phyloP scores from a whole-genome alignment of 305 asterid genomes.

The Fraxinus xanthoxyloides region DNA sequence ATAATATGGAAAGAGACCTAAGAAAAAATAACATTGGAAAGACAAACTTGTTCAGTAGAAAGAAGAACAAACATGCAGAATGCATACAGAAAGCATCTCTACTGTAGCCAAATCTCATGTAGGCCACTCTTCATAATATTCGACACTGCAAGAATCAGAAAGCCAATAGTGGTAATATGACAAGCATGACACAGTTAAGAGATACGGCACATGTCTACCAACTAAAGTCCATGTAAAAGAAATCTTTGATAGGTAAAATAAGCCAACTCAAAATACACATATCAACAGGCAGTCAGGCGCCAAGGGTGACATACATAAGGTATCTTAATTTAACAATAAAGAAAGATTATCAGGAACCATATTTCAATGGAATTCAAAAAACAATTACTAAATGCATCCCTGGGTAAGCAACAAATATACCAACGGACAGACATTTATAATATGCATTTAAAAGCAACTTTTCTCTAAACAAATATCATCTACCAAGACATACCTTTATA shows the following conservation, averaged over 20 bases:
- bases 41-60: background rate
- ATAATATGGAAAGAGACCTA: background rate
- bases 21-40: background rate
- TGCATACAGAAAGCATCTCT: background rate
- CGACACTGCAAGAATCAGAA: background rate
- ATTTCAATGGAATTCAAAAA: background rate
- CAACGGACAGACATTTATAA: background rate
- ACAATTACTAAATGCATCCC: background rate
- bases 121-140: background rate
- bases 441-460: background rate
- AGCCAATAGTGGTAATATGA: background rate
- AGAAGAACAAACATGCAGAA: background rate
- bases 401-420: conserved; percentile 9
- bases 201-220: background rate
- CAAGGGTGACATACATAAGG: background rate
- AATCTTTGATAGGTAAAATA: background rate
- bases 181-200: background rate
- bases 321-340: background rate
- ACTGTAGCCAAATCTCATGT: background rate
- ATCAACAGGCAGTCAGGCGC: background rate
- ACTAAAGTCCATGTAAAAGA: background rate
- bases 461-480: background rate
- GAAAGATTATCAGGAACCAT: background rate
- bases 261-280: background rate
- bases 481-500: conserved; percentile 65